Evolutionary conservation across 2,329 filamentous ascomycete genomes (phyloP).

Genomic region (Aspergillus awamori): DNA sequence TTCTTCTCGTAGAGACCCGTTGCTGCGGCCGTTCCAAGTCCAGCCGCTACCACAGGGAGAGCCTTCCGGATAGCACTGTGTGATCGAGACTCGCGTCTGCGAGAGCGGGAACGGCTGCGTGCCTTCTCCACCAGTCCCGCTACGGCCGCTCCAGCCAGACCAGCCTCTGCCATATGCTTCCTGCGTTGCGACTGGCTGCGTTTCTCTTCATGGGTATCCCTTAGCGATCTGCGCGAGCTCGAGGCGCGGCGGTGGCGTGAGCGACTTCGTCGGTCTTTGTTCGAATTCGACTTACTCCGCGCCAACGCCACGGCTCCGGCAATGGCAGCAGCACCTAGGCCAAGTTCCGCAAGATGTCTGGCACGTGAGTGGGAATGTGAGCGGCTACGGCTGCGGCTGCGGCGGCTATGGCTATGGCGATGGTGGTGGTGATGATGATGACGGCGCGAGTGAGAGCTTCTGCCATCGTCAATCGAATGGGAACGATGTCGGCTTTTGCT

Average conservation of each 20-base stretch:
- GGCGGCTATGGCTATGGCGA: conserved; percentile 35
- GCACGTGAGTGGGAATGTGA: conserved; percentile 53
- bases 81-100: conserved; percentile 54
- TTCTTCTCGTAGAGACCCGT: conserved; percentile 66
- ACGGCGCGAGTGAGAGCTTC: conserved; percentile 37
- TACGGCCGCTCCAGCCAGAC: conserved; percentile 63
- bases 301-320: conserved; percentile 63
- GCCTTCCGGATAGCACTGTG: conserved; percentile 59
- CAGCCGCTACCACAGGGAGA: conserved; percentile 63
- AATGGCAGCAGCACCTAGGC: conserved; percentile 60
- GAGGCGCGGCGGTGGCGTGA: conserved; percentile 46
- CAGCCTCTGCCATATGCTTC: conserved; percentile 63
- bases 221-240: conserved; percentile 32
- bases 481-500: conserved; percentile 50
- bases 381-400: conserved; percentile 42
- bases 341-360: conserved; percentile 57
- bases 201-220: conserved; percentile 26
- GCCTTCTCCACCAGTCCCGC: conserved; percentile 62
- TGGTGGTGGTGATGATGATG: conserved; percentile 34
- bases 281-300: conserved; percentile 55
- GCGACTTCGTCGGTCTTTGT: conserved; percentile 52
- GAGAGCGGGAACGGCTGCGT: conserved; percentile 60
- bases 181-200: conserved; percentile 55
- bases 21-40: conserved; percentile 62
- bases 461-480: conserved; percentile 45